phyloP scores from a whole-genome alignment of 1,284 basidiomycete species.

The Boletus smithii region DNA sequence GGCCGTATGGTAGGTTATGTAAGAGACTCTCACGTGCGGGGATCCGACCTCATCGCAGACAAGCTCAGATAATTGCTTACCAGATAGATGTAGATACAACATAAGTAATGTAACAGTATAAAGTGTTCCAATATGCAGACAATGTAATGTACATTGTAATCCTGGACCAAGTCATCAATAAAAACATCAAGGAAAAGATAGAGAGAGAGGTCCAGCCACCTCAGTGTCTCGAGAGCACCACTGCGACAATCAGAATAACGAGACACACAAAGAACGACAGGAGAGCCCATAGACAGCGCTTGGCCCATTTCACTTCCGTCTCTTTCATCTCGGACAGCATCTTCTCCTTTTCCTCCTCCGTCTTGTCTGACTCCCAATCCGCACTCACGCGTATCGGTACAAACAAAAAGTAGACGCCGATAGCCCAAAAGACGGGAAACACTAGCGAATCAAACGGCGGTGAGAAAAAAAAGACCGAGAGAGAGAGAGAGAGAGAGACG shows the following conservation, averaged over 20 bases:
- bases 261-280: slow-evolving; percentile 27
- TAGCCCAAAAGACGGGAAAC: slow-evolving; percentile 43
- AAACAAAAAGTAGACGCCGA: slow-evolving; percentile 39
- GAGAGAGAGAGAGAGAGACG: too few species aligned
- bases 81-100: background rate
- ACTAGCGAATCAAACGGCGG: slow-evolving; percentile 24
- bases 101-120: background rate
- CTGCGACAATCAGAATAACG: slow-evolving; percentile 19
- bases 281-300: slow-evolving; percentile 38
- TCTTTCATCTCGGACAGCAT: slow-evolving; percentile 37
- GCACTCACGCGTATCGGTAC: slow-evolving; percentile 37
- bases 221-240: slow-evolving; percentile 24
- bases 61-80: too few species aligned
- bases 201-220: slow-evolving; percentile 12
- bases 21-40: too few species aligned
- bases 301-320: slow-evolving; percentile 41
- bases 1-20: too few species aligned
- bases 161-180: background rate
- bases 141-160: background rate
- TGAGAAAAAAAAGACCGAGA: too few species aligned
- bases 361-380: slow-evolving; percentile 40
- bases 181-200: slow-evolving; percentile 7
- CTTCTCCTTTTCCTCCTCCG: slow-evolving; percentile 35
- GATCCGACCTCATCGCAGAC: too few species aligned
- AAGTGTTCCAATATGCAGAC: background rate